A percentile compares a stretch with the other conserved stretches of the same genome.
Evolutionary conservation across 345 rosid species (phyloP).

Genomic region (Sonneratia alba): DNA sequence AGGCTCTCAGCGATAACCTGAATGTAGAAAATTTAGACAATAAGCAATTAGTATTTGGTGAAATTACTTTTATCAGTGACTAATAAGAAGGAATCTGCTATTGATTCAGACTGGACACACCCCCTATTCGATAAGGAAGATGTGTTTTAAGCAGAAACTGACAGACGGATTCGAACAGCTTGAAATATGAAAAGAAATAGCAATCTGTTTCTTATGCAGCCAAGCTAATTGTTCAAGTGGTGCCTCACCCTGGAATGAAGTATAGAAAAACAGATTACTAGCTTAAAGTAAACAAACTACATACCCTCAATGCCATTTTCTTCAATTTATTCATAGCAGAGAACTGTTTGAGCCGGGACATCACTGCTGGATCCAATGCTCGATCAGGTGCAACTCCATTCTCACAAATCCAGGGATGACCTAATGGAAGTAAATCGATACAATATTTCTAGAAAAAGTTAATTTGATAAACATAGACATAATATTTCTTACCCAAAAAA

Average conservation of each 20-base stretch:
- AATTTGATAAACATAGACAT: not conserved
- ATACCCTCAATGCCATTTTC: conserved; percentile 92
- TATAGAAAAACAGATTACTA: not conserved
- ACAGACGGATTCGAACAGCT: not conserved
- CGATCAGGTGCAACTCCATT: conserved; percentile 99
- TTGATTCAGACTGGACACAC: not conserved
- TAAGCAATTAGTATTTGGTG: conserved; percentile 3
- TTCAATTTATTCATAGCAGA: conserved; percentile 97
- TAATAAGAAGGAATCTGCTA: not conserved
- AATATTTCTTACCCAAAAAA: not conserved
- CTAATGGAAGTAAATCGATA: conserved; percentile 20
- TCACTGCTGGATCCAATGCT: conserved; percentile 85
- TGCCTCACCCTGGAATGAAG: not conserved
- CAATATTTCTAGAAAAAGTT: not conserved
- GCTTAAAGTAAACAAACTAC: conserved; percentile 1
- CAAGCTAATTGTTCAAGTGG: not conserved
- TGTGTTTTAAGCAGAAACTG: not conserved
- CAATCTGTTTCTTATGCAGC: not conserved
- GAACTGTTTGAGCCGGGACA: conserved; percentile 92
- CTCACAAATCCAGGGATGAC: conserved; percentile 97
- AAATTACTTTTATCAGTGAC: not conserved
- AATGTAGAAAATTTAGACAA: not conserved
- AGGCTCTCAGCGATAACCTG: conserved; percentile 99
- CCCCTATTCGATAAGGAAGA: not conserved
- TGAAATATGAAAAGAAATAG: not conserved